These are phyloP conservation scores for Rhododendron ovatum DNA, from an alignment of 148 eudicot species.

Conservation along the genomic window DNA sequence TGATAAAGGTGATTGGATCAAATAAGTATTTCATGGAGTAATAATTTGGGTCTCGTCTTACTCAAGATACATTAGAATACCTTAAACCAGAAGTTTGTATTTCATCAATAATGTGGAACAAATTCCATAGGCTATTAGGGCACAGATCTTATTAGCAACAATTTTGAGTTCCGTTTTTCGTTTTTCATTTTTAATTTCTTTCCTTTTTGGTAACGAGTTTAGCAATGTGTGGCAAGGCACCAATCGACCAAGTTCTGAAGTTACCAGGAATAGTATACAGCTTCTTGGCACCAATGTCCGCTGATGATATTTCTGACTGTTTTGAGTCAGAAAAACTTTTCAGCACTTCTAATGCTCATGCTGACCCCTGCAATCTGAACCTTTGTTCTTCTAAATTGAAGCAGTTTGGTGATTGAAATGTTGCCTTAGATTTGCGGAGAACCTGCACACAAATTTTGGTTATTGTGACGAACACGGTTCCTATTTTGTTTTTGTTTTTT, in stretches of 20 bases:
- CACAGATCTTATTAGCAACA: slow-evolving; percentile 2
- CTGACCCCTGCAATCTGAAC: slow-evolving; percentile 35
- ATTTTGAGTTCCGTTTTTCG: not conserved
- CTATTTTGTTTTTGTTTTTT: slow-evolving; percentile 2
- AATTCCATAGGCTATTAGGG: not conserved
- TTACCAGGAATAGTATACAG: slow-evolving; percentile 36
- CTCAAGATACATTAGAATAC: not conserved
- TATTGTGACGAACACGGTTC: slow-evolving; percentile 21
- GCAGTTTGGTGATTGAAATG: slow-evolving; percentile 35
- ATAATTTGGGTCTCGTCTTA: not conserved
- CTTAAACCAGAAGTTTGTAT: not conserved
- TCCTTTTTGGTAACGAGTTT: not conserved
- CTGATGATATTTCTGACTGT: slow-evolving; percentile 24
- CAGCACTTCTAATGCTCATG: slow-evolving; percentile 31
- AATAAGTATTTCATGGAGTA: not conserved
- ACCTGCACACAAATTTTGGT: slow-evolving; percentile 53
- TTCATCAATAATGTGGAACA: not conserved
- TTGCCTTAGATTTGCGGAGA: slow-evolving; percentile 27
- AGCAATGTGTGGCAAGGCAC: slow-evolving; percentile 25
- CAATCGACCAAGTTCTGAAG: slow-evolving; percentile 45
- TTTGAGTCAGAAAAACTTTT: slow-evolving; percentile 22
- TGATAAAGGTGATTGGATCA: not conserved
- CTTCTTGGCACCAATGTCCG: slow-evolving; percentile 30
- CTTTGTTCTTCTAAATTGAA: slow-evolving; percentile 41
- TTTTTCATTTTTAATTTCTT: not conserved